These are phyloP conservation scores for Pleurostoma richardsiae DNA, from an alignment of 2,329 filamentous ascomycete genomes.

Conservation along the genomic window DNA sequence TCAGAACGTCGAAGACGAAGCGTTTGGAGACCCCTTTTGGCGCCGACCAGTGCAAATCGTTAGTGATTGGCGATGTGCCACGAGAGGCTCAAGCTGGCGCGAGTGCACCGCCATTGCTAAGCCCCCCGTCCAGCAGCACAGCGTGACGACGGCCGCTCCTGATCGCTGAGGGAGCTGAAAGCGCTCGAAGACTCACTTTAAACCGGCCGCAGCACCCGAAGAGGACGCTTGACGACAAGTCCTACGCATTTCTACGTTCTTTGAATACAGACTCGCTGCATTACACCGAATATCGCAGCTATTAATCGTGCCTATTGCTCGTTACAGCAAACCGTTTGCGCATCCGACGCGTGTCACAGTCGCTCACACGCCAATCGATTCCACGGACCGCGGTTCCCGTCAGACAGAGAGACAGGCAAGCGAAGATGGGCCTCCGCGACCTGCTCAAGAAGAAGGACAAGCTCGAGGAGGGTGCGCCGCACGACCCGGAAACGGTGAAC, in stretches of 20 bases:
- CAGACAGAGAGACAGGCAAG: not conserved
- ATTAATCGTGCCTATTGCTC: no score
- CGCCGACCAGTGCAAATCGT: no score
- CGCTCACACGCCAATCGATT: not conserved
- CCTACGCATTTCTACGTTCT: not conserved
- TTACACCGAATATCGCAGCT: not conserved
- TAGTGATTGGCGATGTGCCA: no score
- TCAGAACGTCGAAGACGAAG: no score
- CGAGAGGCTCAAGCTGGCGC: no score
- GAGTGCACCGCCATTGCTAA: not conserved
- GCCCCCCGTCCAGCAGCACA: not conserved
- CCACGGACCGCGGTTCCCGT: not conserved
- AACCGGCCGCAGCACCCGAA: not conserved
- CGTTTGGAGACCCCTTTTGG: no score
- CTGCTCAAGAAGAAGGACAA: slow-evolving; percentile 50
- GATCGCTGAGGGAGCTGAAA: not conserved
- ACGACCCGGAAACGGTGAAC: slow-evolving; percentile 28
- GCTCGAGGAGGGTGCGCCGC: slow-evolving; percentile 26
- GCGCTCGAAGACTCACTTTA: not conserved
- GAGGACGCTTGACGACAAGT: not conserved
- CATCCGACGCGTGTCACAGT: not conserved
- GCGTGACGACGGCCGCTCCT: not conserved
- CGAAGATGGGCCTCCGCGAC: slow-evolving; percentile 46
- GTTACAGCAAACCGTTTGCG: not conserved
- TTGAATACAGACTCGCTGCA: not conserved